Evolutionary conservation across 805 yeast genomes (phyloP).

Genomic region (Ogataea philodendri): DNA sequence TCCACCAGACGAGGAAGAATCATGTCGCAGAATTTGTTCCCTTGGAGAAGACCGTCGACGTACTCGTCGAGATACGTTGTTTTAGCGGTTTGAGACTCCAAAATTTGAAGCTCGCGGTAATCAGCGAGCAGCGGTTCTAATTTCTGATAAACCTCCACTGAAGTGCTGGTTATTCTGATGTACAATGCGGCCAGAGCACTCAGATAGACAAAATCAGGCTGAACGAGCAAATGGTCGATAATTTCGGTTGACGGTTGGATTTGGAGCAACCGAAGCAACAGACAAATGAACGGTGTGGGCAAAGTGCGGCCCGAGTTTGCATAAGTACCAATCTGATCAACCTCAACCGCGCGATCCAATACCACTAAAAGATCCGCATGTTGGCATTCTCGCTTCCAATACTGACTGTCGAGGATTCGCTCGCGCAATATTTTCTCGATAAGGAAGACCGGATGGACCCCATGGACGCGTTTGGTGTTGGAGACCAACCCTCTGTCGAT

Average conservation of each 20-base stretch:
- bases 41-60: constrained; percentile 56
- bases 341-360: constrained; percentile 42
- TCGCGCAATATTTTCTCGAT: constrained; percentile 59
- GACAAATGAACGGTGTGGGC: constrained; percentile 73
- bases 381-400: constrained; percentile 58
- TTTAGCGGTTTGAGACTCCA: constrained; percentile 39
- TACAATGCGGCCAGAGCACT: constrained; percentile 70
- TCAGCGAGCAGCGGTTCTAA: constrained; percentile 62
- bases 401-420: constrained; percentile 51
- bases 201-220: constrained; percentile 73
- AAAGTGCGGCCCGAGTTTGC: constrained; percentile 40
- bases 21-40: constrained; percentile 67
- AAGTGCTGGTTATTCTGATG: constrained; percentile 45
- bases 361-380: constrained; percentile 42
- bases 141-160: constrained; percentile 44
- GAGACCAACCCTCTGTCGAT: constrained; percentile 37
- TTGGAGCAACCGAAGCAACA: constrained; percentile 74
- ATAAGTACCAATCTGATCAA: constrained; percentile 50
- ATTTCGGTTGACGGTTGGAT: constrained; percentile 65
- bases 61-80: constrained; percentile 69
- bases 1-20: constrained; percentile 62
- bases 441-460: constrained; percentile 48
- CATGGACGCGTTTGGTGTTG: constrained; percentile 35
- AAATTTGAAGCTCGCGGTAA: constrained; percentile 63
- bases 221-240: constrained; percentile 50